Conservation (phyloP, 345 rosid genomes). For the sweet orange (Citrus sinensis) region DVS_A1.0 CM039166.1:9725001-9725500, state of each 20-base stretch:
- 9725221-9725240: conserved; percentile 1
- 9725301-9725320: conserved; percentile 95
- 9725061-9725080: conserved; percentile 99
- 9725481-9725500: conserved; percentile 29
- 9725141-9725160: not conserved
- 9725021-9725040: conserved; percentile 91
- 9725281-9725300: conserved; percentile 97
- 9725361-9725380: conserved; percentile 95
- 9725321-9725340: conserved; percentile 98
- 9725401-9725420: conserved; percentile 89
- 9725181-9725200: not conserved
- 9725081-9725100: conserved; percentile 95
- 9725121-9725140: conserved; percentile 59
- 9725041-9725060: conserved; percentile 94
- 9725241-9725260: conserved; percentile 41
- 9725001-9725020: conserved; percentile 93
- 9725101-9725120: conserved; percentile 95
- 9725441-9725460: conserved; percentile 89
- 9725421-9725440: conserved; percentile 91
- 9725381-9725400: conserved; percentile 91
- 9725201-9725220: not conserved
- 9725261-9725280: conserved; percentile 88
- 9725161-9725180: not conserved
- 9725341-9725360: conserved; percentile 98
- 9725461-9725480: conserved; percentile 83